A percentile compares a stretch with the other conserved stretches of the same genome.
Evolutionary conservation across 768 basidiomycete genomes (phyloP).

Genomic region (Lactarius pseudohatsudake): DNA sequence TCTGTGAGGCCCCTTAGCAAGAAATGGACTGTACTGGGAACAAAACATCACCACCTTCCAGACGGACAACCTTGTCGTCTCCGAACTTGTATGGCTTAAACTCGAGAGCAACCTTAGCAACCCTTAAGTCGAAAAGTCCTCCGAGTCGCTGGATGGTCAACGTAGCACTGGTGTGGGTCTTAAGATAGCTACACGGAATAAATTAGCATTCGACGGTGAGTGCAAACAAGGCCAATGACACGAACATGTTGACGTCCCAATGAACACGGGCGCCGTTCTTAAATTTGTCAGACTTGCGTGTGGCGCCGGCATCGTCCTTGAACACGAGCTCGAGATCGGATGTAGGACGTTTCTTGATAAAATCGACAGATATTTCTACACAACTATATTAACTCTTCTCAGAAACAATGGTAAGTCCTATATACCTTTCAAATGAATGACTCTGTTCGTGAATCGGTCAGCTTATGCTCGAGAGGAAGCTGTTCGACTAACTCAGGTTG

Average conservation of each 20-base stretch:
- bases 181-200: too few species aligned
- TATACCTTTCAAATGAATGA: neutral
- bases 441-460: neutral
- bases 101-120: neutral
- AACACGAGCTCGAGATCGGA: neutral
- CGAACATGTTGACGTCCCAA: too few species aligned
- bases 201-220: too few species aligned
- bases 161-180: too few species aligned
- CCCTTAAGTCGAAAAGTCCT: accelerated
- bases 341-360: neutral
- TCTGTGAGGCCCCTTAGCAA: neutral
- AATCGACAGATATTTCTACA: neutral
- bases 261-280: too few species aligned
- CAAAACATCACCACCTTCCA: neutral
- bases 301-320: neutral
- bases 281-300: neutral
- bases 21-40: neutral
- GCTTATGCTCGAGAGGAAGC: neutral
- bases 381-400: neutral
- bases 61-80: neutral
- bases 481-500: neutral
- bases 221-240: too few species aligned
- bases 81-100: neutral
- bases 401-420: neutral
- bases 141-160: too few species aligned